A percentile compares a stretch with the other conserved stretches of the same genome.
These are phyloP conservation scores for Epichloe hybrida DNA, from an alignment of 2,329 filamentous ascomycete species.

Conservation along the genomic window DNA sequence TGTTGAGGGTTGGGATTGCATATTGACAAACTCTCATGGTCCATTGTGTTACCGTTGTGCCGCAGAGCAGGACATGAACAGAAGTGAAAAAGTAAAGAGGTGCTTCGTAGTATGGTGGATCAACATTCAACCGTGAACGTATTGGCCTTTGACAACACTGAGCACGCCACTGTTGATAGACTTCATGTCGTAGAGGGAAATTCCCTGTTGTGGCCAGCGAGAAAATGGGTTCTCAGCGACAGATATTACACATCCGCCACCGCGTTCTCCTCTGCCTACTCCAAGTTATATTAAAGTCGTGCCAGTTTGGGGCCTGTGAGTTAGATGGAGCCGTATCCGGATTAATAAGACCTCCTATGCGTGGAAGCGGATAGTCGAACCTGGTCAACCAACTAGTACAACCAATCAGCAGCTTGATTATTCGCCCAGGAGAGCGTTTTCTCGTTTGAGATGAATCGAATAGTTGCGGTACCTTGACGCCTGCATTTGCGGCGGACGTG, in stretches of 20 bases:
- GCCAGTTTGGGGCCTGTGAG: neutral
- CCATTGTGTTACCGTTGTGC: conserved; percentile 11
- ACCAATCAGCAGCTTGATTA: conserved; percentile 7
- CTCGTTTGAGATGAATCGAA: neutral
- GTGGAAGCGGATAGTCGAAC: neutral
- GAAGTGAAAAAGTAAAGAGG: neutral
- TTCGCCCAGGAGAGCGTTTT: neutral
- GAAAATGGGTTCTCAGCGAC: neutral
- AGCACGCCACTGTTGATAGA: neutral
- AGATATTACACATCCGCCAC: neutral
- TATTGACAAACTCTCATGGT: conserved; percentile 24
- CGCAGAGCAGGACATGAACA: neutral
- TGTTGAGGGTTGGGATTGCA: conserved; percentile 29
- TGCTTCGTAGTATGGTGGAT: neutral
- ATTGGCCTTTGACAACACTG: neutral
- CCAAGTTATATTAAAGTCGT: neutral
- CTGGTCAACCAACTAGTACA: neutral
- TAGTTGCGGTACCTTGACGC: neutral
- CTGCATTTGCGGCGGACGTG: conserved; percentile 1
- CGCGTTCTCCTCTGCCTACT: neutral
- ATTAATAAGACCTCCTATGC: neutral
- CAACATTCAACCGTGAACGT: neutral
- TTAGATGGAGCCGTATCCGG: neutral
- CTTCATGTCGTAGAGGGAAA: neutral
- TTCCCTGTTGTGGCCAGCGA: neutral